These are phyloP conservation scores for Medicago arabica DNA, from an alignment of 306 rosid species.

Conservation along the genomic window DNA sequence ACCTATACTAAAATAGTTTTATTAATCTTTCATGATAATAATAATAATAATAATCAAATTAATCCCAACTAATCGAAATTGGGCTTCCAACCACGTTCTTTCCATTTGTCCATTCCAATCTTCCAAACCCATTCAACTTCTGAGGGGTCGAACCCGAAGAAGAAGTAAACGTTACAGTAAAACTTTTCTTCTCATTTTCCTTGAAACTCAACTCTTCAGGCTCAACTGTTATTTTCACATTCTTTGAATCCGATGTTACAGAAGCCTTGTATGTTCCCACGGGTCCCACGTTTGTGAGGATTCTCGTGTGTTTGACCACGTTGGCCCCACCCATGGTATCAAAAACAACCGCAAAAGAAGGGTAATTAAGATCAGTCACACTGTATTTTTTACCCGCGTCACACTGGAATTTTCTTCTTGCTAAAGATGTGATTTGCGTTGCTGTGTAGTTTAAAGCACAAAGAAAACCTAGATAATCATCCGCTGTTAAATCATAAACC, in stretches of 20 bases:
- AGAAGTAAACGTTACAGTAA: conserved; percentile 57
- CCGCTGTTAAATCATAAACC: conserved; percentile 68
- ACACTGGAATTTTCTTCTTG: conserved; percentile 68
- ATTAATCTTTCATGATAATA: too few species aligned
- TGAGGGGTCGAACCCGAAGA: conserved; percentile 42
- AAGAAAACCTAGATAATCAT: conserved; percentile 70
- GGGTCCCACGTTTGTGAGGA: conserved; percentile 77
- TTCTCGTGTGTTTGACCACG: conserved; percentile 60
- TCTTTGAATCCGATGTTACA: conserved; percentile 43
- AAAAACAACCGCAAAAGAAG: conserved; percentile 76
- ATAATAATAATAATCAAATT: background rate
- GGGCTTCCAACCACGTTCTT: conserved; percentile 79
- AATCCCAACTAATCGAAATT: conserved; percentile 53
- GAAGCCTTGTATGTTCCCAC: conserved; percentile 73
- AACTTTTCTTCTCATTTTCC: conserved; percentile 69
- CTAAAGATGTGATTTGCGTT: conserved; percentile 47
- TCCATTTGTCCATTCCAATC: conserved; percentile 83
- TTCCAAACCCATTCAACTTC: conserved; percentile 51
- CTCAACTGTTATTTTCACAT: conserved; percentile 68
- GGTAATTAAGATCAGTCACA: conserved; percentile 77
- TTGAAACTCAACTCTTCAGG: conserved; percentile 70
- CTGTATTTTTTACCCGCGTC: conserved; percentile 63
- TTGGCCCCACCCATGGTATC: conserved; percentile 41
- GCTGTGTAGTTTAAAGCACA: conserved; percentile 76
- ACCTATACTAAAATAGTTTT: background rate